These are phyloP conservation scores for Pleurotus salmoneostramineus DNA, from an alignment of 768 basidiomycete species.

Conservation along the genomic window DNA sequence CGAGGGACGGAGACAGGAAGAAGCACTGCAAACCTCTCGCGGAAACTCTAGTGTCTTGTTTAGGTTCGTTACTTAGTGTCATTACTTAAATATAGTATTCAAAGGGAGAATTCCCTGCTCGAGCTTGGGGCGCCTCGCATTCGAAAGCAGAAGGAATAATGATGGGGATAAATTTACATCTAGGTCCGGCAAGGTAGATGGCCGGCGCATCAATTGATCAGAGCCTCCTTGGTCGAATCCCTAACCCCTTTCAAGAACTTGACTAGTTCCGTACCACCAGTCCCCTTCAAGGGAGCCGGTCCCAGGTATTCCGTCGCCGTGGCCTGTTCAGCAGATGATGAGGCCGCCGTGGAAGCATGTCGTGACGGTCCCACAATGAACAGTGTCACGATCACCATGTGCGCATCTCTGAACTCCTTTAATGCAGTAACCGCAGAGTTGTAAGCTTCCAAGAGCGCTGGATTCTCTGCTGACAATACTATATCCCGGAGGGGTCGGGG, in stretches of 20 bases:
- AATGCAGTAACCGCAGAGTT: conserved; percentile 61
- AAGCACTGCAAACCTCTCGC: neutral
- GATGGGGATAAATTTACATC: no score
- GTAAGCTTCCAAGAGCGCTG: conserved; percentile 47
- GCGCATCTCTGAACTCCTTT: conserved; percentile 71
- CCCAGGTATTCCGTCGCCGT: conserved; percentile 19
- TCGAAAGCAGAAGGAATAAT: no score
- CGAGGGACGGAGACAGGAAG: conserved; percentile 1
- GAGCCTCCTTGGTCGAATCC: conserved; percentile 54
- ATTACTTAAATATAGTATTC: no score
- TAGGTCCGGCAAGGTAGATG: no score
- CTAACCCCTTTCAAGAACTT: conserved; percentile 71
- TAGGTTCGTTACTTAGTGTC: neutral
- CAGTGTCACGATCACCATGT: conserved; percentile 69
- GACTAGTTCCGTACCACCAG: conserved; percentile 78
- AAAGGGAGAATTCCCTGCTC: no score
- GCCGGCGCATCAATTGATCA: conserved; percentile 7
- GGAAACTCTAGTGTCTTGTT: conserved; percentile 6
- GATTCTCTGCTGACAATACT: conserved; percentile 28
- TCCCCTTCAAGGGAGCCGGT: conserved; percentile 47
- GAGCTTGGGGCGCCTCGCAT: no score
- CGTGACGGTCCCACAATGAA: conserved; percentile 76
- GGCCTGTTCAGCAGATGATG: conserved; percentile 7
- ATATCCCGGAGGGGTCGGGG: conserved; percentile 60
- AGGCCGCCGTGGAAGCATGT: conserved; percentile 21